Percentiles rank a stretch among this genome's conserved stretches.
Conservation (phyloP, 1,139 yeast genomes). For the Candida sp. region DNA sequence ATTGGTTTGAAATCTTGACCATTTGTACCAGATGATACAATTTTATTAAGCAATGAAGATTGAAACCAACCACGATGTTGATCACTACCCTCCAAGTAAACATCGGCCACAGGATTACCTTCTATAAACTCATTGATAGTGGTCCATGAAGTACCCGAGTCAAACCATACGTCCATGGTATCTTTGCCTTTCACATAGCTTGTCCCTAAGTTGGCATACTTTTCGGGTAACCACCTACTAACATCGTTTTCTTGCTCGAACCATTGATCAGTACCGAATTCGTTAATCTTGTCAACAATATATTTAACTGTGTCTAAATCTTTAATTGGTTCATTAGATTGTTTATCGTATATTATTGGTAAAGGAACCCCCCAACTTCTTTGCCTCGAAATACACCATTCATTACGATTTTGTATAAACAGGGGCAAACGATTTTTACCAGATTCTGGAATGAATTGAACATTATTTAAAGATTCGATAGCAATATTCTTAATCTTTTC, state of each 20-base stretch:
- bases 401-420: conserved; percentile 75
- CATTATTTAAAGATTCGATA: conserved; percentile 53
- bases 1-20: conserved; percentile 37
- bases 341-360: conserved; percentile 71
- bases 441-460: conserved; percentile 66
- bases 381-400: conserved; percentile 98
- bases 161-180: conserved; percentile 99
- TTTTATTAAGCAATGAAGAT: conserved; percentile 79
- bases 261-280: conserved; percentile 78
- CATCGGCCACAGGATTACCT: conserved; percentile 56
- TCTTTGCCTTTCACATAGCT: conserved; percentile 67
- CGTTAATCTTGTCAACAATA: conserved; percentile 50
- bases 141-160: conserved; percentile 94
- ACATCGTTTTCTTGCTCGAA: conserved; percentile 55
- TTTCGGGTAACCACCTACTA: conserved; percentile 69
- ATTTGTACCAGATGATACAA: conserved; percentile 45
- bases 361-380: conserved; percentile 99
- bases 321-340: conserved; percentile 56
- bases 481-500: conserved; percentile 68
- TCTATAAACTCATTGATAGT: conserved; percentile 29
- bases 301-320: conserved; percentile 50
- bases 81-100: conserved; percentile 91
- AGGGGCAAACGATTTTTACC: conserved; percentile 72
- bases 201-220: conserved; percentile 29
- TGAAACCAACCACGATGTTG: conserved; percentile 99